Evolutionary conservation across 345 rosid species (phyloP), one percentile per base, ranked within the genome.

Genomic region (Gossypium anomalum): DNA sequence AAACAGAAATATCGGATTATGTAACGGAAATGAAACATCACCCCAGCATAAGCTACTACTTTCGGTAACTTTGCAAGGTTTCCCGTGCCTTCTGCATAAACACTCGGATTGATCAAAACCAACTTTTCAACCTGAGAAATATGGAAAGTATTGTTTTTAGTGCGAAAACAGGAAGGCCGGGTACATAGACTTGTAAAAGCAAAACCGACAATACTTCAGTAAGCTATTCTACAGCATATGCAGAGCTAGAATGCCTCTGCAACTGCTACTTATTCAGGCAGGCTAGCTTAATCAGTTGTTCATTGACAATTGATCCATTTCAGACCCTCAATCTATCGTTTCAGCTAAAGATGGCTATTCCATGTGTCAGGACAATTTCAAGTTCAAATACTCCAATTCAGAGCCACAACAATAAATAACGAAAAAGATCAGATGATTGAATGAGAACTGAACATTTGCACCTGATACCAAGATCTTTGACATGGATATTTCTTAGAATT

Each of bases 1-100:
- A 70, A 62, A 43, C 15, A 53, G 58, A 64, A 19, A 70, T 17
- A 49, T 65, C 20, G 44, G 13, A 44, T 51, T 44, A 27, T 22
- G 34, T 49, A 49, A 29, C 56, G 25, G 59, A 70, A 44, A 67
- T 61, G 22, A 8, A 72, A 76, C 83, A 83, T 15, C 70, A 93
- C 98, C 87, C 98, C 94, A 53, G 93, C 97, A 69, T 91, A 91
- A 76, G 98, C 92, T n/a, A 91, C 49, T 14, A 66, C 45, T 71
- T 61, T 77, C 20, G 98, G 98, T 75, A 91, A 78, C 56, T 79
- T 87, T 34, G 93, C 89, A 16, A 93, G 85, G 14, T 78, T 80
- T 52, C 90, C 90, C 2, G 89, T 89, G 81, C 98, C 97, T 85
- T 89, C 86, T 27, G 94, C 86, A 78, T 93, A 93, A 7, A 89